phyloP scores from a whole-genome alignment of 352 stramenopile species.

The Pythium vanterpoolii region DNA sequence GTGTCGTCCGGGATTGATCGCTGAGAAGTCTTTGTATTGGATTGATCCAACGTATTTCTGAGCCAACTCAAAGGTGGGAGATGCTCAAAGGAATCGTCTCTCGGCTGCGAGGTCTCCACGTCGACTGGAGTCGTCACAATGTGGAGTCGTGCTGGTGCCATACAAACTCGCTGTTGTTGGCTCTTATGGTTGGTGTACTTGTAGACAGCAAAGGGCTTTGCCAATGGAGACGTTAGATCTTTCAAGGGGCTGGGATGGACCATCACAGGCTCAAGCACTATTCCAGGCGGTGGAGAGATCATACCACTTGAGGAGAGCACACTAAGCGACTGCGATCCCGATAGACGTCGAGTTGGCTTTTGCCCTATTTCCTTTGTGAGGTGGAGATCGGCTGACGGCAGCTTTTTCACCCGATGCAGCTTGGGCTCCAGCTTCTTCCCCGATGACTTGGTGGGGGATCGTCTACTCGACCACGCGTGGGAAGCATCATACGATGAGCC shows the following conservation, averaged over 20 bases:
- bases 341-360: not conserved
- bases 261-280: not conserved
- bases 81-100: not conserved
- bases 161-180: not conserved
- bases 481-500: not conserved
- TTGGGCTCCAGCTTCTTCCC: not conserved
- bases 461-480: not conserved
- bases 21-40: not conserved
- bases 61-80: not conserved
- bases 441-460: not conserved
- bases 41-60: not conserved
- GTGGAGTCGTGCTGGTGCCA: not conserved
- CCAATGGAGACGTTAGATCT: conserved; percentile 6
- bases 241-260: not conserved
- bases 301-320: not conserved
- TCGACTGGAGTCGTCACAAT: not conserved
- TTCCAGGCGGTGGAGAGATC: not conserved
- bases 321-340: not conserved
- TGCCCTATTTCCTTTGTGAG: not conserved
- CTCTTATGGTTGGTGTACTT: not conserved
- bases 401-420: not conserved
- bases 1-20: not conserved
- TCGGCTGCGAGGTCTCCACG: not conserved
- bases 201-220: conserved; percentile 6
- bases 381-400: not conserved